phyloP scores from a whole-genome alignment of 2,329 filamentous ascomycete genomes.

The Coniella vitis region DNA sequence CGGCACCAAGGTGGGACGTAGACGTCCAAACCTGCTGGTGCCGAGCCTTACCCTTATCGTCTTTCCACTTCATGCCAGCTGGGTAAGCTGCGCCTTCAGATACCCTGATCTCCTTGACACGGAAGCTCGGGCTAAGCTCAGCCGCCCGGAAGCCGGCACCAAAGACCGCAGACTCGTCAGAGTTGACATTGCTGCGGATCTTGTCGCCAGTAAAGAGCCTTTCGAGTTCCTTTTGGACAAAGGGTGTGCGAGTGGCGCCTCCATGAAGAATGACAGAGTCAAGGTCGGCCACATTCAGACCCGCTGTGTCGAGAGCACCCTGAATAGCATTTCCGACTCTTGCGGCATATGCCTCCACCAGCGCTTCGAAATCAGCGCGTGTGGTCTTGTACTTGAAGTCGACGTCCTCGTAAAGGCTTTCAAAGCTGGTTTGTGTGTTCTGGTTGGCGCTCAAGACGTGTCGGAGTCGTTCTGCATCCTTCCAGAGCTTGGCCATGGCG shows the following conservation, averaged over 20 bases:
- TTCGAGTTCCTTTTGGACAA: slow-evolving; percentile 86
- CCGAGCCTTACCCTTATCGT: slow-evolving; percentile 60
- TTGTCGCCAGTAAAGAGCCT: slow-evolving; percentile 64
- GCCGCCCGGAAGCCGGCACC: slow-evolving; percentile 93
- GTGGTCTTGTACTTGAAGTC: slow-evolving; percentile 90
- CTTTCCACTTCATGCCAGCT: slow-evolving; percentile 67
- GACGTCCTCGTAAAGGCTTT: slow-evolving; percentile 83
- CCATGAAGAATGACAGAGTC: slow-evolving; percentile 92
- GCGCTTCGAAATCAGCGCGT: slow-evolving; percentile 72
- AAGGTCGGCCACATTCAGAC: slow-evolving; percentile 66
- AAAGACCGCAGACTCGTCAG: slow-evolving; percentile 93
- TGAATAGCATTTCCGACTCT: slow-evolving; percentile 65
- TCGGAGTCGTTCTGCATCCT: slow-evolving; percentile 79
- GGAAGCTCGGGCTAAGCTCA: slow-evolving; percentile 87
- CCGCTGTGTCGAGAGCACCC: slow-evolving; percentile 66
- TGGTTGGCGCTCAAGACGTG: slow-evolving; percentile 91
- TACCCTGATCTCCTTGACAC: slow-evolving; percentile 91
- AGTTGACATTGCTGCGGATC: slow-evolving; percentile 89
- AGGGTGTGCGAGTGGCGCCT: slow-evolving; percentile 82
- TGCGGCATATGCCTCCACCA: slow-evolving; percentile 60
- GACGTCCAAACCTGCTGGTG: slow-evolving; percentile 80
- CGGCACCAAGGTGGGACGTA: slow-evolving; percentile 65
- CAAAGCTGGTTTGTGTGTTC: slow-evolving; percentile 73
- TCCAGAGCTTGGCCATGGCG: slow-evolving; percentile 82
- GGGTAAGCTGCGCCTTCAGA: slow-evolving; percentile 71